Percentiles rank a stretch among this genome's conserved stretches.
Evolutionary conservation across 441 rosid species (phyloP).

Genomic region (Pelargonium fulgidum): DNA sequence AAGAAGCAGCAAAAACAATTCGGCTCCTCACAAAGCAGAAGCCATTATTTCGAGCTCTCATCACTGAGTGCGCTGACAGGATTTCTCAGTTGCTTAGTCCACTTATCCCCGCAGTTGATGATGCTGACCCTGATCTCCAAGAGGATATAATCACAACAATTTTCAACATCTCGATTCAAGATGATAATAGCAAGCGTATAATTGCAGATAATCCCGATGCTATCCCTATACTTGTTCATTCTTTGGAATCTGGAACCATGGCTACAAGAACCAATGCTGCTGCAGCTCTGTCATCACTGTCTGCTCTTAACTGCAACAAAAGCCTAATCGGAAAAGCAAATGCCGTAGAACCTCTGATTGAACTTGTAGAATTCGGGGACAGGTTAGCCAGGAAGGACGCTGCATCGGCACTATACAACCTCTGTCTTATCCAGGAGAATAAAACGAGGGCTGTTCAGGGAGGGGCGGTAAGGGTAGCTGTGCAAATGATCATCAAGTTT

Average conservation of each 20-base stretch:
- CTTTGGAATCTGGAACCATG: constrained; percentile 31
- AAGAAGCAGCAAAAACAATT: constrained; percentile 38
- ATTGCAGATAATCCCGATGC: constrained; percentile 32
- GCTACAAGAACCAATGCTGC: constrained; percentile 44
- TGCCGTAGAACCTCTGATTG: constrained; percentile 34
- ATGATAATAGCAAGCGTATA: constrained; percentile 26
- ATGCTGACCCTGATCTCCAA: constrained; percentile 26
- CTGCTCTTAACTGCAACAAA: constrained; percentile 27
- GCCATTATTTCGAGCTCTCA: constrained; percentile 26
- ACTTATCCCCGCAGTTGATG: constrained; percentile 17
- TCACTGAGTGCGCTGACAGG: constrained; percentile 22
- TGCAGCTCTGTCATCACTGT: constrained; percentile 38
- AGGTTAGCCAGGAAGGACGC: constrained; percentile 35
- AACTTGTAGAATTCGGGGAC: constrained; percentile 35
- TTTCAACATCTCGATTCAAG: constrained; percentile 37
- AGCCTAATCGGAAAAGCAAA: constrained; percentile 30
- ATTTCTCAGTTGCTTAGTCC: constrained; percentile 36
- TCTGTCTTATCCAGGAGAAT: constrained; percentile 30
- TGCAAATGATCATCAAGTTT: constrained; percentile 27
- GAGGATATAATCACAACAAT: constrained; percentile 34
- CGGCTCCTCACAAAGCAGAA: constrained; percentile 30
- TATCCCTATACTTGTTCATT: constrained; percentile 34
- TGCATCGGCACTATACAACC: constrained; percentile 34
- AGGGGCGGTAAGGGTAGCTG: constrained; percentile 31
- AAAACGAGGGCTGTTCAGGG: constrained; percentile 24